These are phyloP conservation scores for Boletales sp. DNA, from an alignment of 768 basidiomycete genomes.

Conservation along the genomic window DNA sequence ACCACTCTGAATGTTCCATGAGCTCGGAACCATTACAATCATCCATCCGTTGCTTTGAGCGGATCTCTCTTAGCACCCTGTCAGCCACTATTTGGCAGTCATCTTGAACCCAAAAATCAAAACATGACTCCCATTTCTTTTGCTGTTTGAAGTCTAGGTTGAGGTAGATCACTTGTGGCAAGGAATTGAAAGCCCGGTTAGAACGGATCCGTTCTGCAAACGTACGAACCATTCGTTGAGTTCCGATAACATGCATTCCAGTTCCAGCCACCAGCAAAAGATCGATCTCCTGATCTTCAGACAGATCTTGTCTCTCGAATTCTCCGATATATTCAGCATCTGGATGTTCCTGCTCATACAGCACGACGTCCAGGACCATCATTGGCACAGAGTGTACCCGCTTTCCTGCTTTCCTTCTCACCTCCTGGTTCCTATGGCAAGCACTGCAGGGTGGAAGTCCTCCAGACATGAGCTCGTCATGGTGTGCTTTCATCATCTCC, in stretches of 20 bases:
- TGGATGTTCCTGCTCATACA: not conserved
- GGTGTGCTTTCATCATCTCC: not conserved
- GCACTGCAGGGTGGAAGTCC: not conserved
- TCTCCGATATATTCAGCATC: not conserved
- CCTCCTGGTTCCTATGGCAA: not conserved
- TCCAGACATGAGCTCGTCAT: not conserved
- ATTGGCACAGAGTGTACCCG: not conserved
- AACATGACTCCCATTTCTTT: not conserved
- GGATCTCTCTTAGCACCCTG: not conserved
- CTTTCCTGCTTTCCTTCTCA: not conserved
- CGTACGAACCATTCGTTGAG: constrained; percentile 1
- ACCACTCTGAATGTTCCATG: no score
- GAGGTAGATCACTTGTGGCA: not conserved
- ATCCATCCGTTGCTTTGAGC: not conserved
- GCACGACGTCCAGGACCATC: not conserved
- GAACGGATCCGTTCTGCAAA: not conserved
- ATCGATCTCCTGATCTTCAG: not conserved
- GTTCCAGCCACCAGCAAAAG: constrained; percentile 9
- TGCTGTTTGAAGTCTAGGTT: not conserved
- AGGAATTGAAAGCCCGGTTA: not conserved
- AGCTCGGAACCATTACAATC: no score
- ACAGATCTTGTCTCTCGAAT: constrained; percentile 3
- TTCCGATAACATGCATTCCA: constrained; percentile 9
- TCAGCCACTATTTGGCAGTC: not conserved
- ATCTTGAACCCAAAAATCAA: not conserved